Percentiles rank a stretch among this genome's conserved stretches.
Conservation (phyloP, 2,329 filamentous ascomycete genomes). For the Fusarium coicis region DNA sequence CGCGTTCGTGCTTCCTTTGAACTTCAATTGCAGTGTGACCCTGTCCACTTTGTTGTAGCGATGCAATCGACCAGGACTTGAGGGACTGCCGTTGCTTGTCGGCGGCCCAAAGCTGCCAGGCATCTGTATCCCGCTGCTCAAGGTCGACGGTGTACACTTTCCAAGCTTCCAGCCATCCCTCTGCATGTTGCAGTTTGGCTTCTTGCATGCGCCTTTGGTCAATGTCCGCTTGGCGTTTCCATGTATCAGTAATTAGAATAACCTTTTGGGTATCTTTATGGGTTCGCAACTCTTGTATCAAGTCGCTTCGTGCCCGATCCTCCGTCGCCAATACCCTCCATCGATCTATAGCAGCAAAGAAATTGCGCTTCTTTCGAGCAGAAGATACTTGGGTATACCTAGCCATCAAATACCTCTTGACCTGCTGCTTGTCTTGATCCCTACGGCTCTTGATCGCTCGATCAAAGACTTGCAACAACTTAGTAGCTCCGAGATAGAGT, state of each 20-base stretch:
- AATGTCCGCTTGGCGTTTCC: slow-evolving; percentile 32
- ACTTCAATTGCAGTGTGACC: slow-evolving; percentile 52
- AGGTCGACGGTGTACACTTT: slow-evolving; percentile 31
- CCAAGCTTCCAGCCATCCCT: slow-evolving; percentile 42
- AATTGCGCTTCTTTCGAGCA: slow-evolving; percentile 47
- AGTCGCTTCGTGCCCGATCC: slow-evolving; percentile 20
- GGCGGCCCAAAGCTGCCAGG: slow-evolving; percentile 48
- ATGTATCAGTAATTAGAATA: slow-evolving; percentile 24
- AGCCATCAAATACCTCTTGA: slow-evolving; percentile 50
- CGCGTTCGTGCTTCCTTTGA: slow-evolving; percentile 47
- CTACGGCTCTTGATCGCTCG: slow-evolving; percentile 41
- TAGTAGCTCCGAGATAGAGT: slow-evolving; percentile 48
- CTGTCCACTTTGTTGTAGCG: slow-evolving; percentile 51
- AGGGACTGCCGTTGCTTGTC: slow-evolving; percentile 49
- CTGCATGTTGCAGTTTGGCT: slow-evolving; percentile 35
- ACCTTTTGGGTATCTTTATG: slow-evolving; percentile 19
- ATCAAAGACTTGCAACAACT: slow-evolving; percentile 44
- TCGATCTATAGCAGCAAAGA: slow-evolving; percentile 46
- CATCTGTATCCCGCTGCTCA: slow-evolving; percentile 40
- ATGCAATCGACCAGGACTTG: slow-evolving; percentile 52
- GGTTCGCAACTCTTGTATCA: slow-evolving; percentile 27
- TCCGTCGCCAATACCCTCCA: slow-evolving; percentile 43
- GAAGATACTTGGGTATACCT: slow-evolving; percentile 51
- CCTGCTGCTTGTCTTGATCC: slow-evolving; percentile 41
- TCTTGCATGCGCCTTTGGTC: slow-evolving; percentile 30